A percentile compares a stretch with the other conserved stretches of the same genome.
phyloP scores from a whole-genome alignment of 2,329 filamentous ascomycete species.

The Monilinia fructicola region DNA sequence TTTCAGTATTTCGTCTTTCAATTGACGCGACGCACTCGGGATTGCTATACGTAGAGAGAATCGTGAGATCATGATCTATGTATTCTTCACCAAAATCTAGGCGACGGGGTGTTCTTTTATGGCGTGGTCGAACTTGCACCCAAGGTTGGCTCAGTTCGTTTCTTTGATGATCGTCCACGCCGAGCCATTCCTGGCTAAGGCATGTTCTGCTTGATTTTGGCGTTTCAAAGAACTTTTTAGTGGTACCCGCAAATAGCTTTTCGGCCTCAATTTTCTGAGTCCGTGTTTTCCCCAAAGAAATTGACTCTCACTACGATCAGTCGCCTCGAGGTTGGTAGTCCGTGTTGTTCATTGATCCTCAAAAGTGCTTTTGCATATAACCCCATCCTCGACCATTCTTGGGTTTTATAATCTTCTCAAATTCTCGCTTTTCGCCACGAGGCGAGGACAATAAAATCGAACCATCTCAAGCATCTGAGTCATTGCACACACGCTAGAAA shows the following conservation, averaged over 20 bases:
- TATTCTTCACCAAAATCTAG: background rate
- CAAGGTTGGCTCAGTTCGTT: background rate
- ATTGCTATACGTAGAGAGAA: background rate
- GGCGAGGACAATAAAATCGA: constrained; percentile 17
- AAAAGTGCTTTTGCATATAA: background rate
- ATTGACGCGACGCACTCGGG: no score
- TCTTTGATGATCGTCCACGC: background rate
- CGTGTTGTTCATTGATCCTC: no score
- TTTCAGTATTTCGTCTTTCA: background rate
- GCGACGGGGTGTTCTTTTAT: background rate
- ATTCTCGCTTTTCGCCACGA: background rate
- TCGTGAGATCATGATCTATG: background rate
- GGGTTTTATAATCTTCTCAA: background rate
- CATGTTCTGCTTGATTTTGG: background rate
- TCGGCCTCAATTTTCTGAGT: background rate
- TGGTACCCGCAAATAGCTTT: background rate
- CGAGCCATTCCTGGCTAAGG: background rate
- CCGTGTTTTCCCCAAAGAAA: background rate
- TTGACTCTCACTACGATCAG: background rate
- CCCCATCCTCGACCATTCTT: background rate
- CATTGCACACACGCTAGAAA: constrained; percentile 15
- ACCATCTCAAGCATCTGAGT: constrained; percentile 22
- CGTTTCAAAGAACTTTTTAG: background rate
- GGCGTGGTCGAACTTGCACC: background rate
- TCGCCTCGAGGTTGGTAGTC: background rate